phyloP scores from a whole-genome alignment of 148 eudicot genomes.

The Arctostaphylos glauca region DNA sequence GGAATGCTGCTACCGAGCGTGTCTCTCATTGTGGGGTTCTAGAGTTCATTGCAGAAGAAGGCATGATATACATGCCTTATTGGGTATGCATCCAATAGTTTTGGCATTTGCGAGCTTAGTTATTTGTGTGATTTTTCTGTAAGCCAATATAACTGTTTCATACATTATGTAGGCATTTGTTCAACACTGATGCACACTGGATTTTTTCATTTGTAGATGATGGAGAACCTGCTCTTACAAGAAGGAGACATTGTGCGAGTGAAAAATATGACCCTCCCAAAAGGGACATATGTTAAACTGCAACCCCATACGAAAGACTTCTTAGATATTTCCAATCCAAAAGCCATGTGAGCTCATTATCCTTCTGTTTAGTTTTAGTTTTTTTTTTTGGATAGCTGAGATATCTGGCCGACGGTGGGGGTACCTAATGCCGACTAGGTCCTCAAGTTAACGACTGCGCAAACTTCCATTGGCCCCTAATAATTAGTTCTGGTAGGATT shows the following conservation, averaged over 20 bases:
- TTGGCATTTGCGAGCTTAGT: background rate
- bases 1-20: constrained; percentile 63
- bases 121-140: background rate
- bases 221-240: constrained; percentile 91
- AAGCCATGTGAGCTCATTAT: constrained; percentile 76
- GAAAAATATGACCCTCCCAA: constrained; percentile 81
- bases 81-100: constrained; percentile 51
- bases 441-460: no score
- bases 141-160: background rate
- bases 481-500: no score
- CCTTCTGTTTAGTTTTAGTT: background rate
- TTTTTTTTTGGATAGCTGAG: no score
- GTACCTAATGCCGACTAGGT: no score
- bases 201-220: constrained; percentile 53
- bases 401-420: no score
- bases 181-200: background rate
- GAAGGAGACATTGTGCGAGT: constrained; percentile 87
- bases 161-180: background rate
- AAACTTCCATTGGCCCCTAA: no score
- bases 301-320: constrained; percentile 93
- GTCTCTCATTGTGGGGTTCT: constrained; percentile 92
- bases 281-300: constrained; percentile 89
- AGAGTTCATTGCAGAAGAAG: constrained; percentile 98
- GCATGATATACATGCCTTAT: constrained; percentile 96
- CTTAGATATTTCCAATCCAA: constrained; percentile 94